Base-by-base conservation (phyloP, 768 basidiomycete genomes). In the Tephrocybe sp. region DNA sequence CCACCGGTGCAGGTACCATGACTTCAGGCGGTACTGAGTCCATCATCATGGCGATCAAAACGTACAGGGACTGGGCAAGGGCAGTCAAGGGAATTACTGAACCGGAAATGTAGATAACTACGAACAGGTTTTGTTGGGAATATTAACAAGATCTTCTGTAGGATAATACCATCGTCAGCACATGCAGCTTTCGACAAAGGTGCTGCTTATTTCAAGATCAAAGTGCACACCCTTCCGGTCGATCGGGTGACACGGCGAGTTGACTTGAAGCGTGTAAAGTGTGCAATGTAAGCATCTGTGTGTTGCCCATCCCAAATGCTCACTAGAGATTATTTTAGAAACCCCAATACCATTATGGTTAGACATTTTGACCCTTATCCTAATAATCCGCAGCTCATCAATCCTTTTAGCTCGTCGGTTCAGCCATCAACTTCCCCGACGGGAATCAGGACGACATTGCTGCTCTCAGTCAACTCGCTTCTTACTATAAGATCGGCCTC, bases 181-280 rank as follows among this genome's bases (percentile, higher is more conserved):
- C 96, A 98, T 62, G 93, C 93, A 2, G 96, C 96, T 0, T 99
- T 99, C 65, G 87, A 93, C 73, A 99, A 99, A 66, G 94, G 88
- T 3, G 86, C 84, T 1, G 80, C 84, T 8, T 98, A 96, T 66
- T 81, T 98, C 63, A 81, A 83, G 12, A 83, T 99, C 73, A 98
- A 97, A 73, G 75, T 95, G 4, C 93, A 93, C 60, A 78, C 81
- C 25, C 81, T 99, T 40, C 91, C 94, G 0, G 85, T 98, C 20
- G 78, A 98, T 61, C 73, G 76, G 2, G 65, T 71, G 15, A 93
- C 93, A 15, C 83, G 95, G 17, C 81, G 86, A 64, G 93, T 86
- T 6, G 77, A 94, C 65, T 56, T 98, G 43, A 84, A 80, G 54
- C 78, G 75, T 24, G 87, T 98, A 43, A 82, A 78, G 52, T 81